These are phyloP conservation scores for Hysterangium stoloniferum DNA, from an alignment of 768 basidiomycete species.

Conservation along the genomic window DNA sequence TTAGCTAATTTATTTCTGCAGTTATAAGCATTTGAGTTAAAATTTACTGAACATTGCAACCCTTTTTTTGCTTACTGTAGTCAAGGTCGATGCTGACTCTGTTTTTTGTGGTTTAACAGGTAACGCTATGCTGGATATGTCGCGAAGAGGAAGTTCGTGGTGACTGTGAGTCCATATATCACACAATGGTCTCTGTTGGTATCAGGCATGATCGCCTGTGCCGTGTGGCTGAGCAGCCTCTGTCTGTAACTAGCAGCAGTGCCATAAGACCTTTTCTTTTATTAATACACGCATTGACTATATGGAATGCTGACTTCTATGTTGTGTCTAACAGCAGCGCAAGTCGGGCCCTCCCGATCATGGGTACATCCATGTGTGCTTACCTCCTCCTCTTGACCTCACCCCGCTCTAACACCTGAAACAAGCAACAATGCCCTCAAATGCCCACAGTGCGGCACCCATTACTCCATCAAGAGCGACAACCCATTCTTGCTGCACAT, in stretches of 20 bases:
- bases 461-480: constrained; percentile 53
- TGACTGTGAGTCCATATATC: too few species aligned
- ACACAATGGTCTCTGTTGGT: too few species aligned
- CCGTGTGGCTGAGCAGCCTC: too few species aligned
- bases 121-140: constrained; percentile 80
- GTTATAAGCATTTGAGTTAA: too few species aligned
- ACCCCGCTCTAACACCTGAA: neutral
- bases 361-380: constrained; percentile 73
- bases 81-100: too few species aligned
- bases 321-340: constrained; percentile 25
- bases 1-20: too few species aligned
- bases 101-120: too few species aligned
- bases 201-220: too few species aligned
- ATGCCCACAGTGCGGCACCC: constrained; percentile 68
- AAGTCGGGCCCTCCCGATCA: constrained; percentile 40
- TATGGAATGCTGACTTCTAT: neutral
- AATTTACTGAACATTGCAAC: too few species aligned
- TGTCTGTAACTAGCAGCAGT: too few species aligned
- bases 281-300: neutral
- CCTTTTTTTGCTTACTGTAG: too few species aligned
- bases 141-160: too few species aligned
- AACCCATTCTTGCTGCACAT: constrained; percentile 45
- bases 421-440: constrained; percentile 54
- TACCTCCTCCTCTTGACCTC: neutral
- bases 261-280: neutral